A percentile compares a stretch with the other conserved stretches of the same genome.
Evolutionary conservation across 2,329 filamentous ascomycete genomes (phyloP).

Genomic region (Alternaria metachromatica): DNA sequence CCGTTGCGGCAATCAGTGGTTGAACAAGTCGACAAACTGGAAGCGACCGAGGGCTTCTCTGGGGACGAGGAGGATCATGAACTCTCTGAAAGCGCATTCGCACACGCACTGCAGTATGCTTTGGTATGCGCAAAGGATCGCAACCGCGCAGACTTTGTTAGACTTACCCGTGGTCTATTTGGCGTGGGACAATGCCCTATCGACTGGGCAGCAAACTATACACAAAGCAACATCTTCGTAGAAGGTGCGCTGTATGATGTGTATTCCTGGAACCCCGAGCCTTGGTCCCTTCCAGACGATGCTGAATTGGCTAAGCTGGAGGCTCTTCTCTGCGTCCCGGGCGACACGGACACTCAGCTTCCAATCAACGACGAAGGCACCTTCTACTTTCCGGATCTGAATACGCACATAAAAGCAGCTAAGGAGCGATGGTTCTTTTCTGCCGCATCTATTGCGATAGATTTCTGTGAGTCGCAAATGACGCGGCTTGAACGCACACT

Average conservation of each 20-base stretch:
- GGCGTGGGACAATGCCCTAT: neutral
- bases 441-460: neutral
- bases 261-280: neutral
- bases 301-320: neutral
- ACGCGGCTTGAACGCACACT: no score
- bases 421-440: neutral
- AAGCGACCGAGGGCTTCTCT: neutral
- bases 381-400: neutral
- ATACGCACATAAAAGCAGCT: neutral
- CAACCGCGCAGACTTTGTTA: neutral
- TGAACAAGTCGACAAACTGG: neutral
- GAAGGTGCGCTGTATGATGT: neutral
- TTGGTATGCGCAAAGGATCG: neutral
- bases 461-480: neutral
- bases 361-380: neutral
- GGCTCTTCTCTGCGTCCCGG: neutral
- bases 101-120: neutral
- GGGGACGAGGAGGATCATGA: neutral
- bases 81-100: neutral
- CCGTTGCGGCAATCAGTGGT: neutral
- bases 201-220: neutral
- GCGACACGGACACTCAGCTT: neutral
- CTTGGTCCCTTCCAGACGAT: neutral
- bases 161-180: neutral
- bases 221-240: neutral